Conservation (phyloP, 345 rosid genomes). For the Dovyalis caffra region DNA sequence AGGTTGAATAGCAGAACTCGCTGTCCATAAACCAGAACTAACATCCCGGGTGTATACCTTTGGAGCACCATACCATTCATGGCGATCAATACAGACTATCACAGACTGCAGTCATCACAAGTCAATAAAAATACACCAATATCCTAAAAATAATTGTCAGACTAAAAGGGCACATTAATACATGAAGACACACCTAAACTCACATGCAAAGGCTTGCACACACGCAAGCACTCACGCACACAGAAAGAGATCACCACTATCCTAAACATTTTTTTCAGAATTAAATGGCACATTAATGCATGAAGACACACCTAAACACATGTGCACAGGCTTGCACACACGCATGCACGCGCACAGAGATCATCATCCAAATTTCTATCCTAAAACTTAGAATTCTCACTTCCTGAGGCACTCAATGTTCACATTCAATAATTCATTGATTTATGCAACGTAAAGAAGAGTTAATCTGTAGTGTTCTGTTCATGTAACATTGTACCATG, state of each 20-base stretch:
- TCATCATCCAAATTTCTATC: background rate
- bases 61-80: slow-evolving; percentile 96
- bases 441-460: too few relatives aligned
- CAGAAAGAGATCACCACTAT: background rate
- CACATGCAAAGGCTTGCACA: too few relatives aligned
- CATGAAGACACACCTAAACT: background rate
- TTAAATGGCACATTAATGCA: background rate
- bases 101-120: slow-evolving; percentile 62
- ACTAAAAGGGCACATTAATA: background rate
- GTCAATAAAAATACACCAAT: background rate
- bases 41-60: slow-evolving; percentile 87
- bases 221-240: too few relatives aligned
- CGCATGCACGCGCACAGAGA: too few relatives aligned
- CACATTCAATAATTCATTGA: too few relatives aligned
- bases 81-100: slow-evolving; percentile 82
- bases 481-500: too few relatives aligned
- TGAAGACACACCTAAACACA: too few relatives aligned
- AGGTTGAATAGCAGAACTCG: slow-evolving; percentile 55
- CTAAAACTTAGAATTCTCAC: background rate
- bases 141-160: background rate
- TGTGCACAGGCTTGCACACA: too few relatives aligned
- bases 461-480: too few relatives aligned
- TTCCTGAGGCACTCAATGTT: background rate
- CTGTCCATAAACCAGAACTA: slow-evolving; percentile 81
- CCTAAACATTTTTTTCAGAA: background rate